Conservation (phyloP, 2,329 filamentous ascomycete species). For the Pseudopithomyces chartarum region DNA sequence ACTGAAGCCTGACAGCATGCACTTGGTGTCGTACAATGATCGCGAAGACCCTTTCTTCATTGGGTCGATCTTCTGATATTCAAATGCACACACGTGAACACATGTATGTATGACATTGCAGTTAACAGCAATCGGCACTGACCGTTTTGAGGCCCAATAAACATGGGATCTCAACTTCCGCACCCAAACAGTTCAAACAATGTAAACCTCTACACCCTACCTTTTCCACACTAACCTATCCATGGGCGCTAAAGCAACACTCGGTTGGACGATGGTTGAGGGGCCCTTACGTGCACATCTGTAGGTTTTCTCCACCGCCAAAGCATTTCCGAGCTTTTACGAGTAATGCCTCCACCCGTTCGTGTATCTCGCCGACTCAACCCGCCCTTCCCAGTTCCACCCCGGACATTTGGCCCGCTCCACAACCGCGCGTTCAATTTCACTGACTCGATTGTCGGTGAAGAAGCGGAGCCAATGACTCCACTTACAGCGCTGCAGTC, state of each 20-base stretch:
- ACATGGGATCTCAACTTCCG: no score
- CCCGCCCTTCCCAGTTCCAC: slow-evolving; percentile 1
- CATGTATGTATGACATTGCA: no score
- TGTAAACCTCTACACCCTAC: no score
- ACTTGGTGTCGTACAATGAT: no score
- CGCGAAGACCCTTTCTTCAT: no score
- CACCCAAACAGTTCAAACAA: no score
- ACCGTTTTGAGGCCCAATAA: no score
- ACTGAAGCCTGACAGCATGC: not conserved
- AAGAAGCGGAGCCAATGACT: slow-evolving; percentile 1
- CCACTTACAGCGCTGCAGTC: not conserved
- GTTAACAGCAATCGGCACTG: no score
- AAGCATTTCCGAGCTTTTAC: slow-evolving; percentile 20
- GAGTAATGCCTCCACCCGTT: slow-evolving; percentile 7
- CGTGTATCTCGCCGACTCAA: slow-evolving; percentile 13
- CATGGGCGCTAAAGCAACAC: no score
- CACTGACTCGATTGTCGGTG: slow-evolving; percentile 13
- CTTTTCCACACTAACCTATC: no score
- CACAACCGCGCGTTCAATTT: not conserved
- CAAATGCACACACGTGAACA: no score
- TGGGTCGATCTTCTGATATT: no score
- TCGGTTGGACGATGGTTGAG: not conserved
- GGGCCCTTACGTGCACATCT: not conserved
- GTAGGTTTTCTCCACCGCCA: slow-evolving; percentile 13
- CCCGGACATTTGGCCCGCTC: not conserved